A percentile compares a stretch with the other conserved stretches of the same genome.
phyloP scores from a whole-genome alignment of 768 basidiomycete genomes.

The Leucocoprinus sp. region DNA sequence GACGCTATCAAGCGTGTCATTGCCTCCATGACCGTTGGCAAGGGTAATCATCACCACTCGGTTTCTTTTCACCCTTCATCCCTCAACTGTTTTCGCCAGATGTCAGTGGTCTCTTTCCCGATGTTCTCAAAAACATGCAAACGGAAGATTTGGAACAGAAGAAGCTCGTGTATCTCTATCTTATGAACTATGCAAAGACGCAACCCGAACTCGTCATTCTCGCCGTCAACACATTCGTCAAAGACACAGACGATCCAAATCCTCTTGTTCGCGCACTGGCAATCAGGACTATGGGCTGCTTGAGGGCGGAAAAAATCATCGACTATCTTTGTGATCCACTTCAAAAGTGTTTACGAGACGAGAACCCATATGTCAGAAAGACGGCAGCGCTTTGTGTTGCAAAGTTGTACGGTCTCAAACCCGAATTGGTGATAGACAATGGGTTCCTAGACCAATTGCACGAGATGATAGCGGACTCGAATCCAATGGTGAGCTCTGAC shows the following conservation, averaged over 20 bases:
- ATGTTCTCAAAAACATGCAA: conserved; percentile 99
- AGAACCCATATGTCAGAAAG: conserved; percentile 98
- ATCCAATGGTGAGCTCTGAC: conserved; percentile 73
- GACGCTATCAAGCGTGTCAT: conserved; percentile 98
- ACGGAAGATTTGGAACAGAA: conserved; percentile 99
- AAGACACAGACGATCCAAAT: conserved; percentile 95
- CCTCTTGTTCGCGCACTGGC: conserved; percentile 94
- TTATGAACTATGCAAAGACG: conserved; percentile 99
- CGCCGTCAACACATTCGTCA: conserved; percentile 97
- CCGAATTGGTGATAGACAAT: conserved; percentile 89
- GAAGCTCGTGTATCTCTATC: conserved; percentile 98
- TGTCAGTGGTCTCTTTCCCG: conserved; percentile 92
- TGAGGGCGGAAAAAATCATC: conserved; percentile 98
- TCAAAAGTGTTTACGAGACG: conserved; percentile 85
- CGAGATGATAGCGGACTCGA: conserved; percentile 92
- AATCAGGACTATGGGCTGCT: conserved; percentile 95
- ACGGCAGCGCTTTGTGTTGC: conserved; percentile 96
- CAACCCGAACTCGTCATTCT: conserved; percentile 98
- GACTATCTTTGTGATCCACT: conserved; percentile 97
- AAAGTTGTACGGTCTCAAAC: conserved; percentile 96
- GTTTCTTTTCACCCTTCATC: neutral
- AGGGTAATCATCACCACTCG: conserved; percentile 47
- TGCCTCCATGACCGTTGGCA: conserved; percentile 98
- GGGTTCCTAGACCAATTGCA: conserved; percentile 84
- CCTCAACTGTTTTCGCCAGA: conserved; percentile 32